These are phyloP conservation scores for Wallacemonas rigidus DNA, from an alignment of 208 protist species.

Conservation along the genomic window DNA sequence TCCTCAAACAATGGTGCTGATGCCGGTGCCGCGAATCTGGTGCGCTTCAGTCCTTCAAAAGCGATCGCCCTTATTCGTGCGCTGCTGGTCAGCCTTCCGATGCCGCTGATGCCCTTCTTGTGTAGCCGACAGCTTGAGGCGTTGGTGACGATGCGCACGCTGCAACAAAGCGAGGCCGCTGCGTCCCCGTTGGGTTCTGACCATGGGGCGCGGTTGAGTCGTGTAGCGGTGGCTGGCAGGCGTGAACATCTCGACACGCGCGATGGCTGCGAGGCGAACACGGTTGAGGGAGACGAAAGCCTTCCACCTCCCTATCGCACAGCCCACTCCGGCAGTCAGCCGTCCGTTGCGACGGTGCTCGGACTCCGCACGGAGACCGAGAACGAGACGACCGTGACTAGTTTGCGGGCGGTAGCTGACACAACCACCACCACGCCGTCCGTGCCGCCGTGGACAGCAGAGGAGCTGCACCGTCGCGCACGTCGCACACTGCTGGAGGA, in stretches of 20 bases:
- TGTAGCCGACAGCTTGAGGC: conserved; percentile 50
- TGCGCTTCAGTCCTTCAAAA: conserved; percentile 20
- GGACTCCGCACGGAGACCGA: neutral
- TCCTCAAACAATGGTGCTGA: too few relatives aligned
- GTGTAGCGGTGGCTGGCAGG: conserved; percentile 39
- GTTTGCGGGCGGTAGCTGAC: neutral
- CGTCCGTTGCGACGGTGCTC: neutral
- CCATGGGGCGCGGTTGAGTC: conserved; percentile 36
- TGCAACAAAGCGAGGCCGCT: neutral
- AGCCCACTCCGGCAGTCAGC: neutral
- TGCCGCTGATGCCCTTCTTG: conserved; percentile 41
- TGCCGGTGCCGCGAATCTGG: neutral
- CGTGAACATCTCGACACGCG: neutral
- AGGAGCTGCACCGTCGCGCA: conserved; percentile 7
- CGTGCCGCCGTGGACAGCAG: neutral
- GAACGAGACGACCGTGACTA: neutral
- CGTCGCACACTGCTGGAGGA: conserved; percentile 7
- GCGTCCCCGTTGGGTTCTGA: neutral
- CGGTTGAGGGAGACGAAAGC: too few relatives aligned
- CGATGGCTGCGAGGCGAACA: too few relatives aligned
- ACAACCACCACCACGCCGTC: neutral
- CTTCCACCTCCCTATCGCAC: too few relatives aligned
- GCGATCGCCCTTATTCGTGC: conserved; percentile 33
- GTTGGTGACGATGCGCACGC: conserved; percentile 20
- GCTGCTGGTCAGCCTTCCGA: conserved; percentile 41